Percentiles rank a stretch among this genome's conserved stretches.
These are phyloP conservation scores for Kodamaea fukazawae DNA, from an alignment of 805 yeast genomes.

Conservation along the genomic window DNA sequence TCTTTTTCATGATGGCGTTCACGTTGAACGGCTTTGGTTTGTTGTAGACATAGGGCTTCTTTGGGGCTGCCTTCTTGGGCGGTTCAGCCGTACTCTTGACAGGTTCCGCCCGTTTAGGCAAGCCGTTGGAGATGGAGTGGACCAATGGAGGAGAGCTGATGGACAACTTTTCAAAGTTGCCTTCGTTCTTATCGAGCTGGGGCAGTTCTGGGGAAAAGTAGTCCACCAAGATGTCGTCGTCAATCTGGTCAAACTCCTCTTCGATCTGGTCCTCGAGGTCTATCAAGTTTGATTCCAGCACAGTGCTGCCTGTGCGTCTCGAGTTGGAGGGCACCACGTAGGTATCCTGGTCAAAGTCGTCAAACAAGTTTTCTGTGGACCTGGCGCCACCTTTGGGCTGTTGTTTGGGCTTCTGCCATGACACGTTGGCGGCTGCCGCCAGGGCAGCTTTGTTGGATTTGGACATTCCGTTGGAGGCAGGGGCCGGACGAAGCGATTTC, in stretches of 20 bases:
- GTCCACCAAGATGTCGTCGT: constrained; percentile 16
- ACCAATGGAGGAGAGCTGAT: constrained; percentile 3
- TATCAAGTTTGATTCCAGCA: constrained; percentile 4
- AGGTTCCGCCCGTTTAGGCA: constrained; percentile 4
- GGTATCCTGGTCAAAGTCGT: constrained; percentile 40
- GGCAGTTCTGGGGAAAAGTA: constrained; percentile 11
- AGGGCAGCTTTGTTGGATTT: constrained; percentile 12
- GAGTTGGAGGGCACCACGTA: background rate
- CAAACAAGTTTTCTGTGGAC: constrained; percentile 24
- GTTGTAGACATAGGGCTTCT: constrained; percentile 28
- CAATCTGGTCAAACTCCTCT: background rate
- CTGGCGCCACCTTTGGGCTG: constrained; percentile 3
- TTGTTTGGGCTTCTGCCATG: constrained; percentile 26
- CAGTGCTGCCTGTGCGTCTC: constrained; percentile 3
- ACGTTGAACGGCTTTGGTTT: constrained; percentile 41
- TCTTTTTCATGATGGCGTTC: constrained; percentile 29
- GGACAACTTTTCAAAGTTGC: constrained; percentile 2
- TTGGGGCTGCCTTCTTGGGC: background rate
- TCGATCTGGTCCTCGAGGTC: constrained; percentile 2
- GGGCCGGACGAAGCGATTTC: constrained; percentile 27
- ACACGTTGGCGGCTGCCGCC: constrained; percentile 32
- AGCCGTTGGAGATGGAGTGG: background rate
- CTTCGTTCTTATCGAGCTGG: constrained; percentile 3
- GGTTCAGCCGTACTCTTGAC: constrained; percentile 1
- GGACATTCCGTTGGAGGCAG: constrained; percentile 7